These are phyloP conservation scores for Sicyos baderoa DNA, from an alignment of 306 rosid species.

Conservation along the genomic window DNA sequence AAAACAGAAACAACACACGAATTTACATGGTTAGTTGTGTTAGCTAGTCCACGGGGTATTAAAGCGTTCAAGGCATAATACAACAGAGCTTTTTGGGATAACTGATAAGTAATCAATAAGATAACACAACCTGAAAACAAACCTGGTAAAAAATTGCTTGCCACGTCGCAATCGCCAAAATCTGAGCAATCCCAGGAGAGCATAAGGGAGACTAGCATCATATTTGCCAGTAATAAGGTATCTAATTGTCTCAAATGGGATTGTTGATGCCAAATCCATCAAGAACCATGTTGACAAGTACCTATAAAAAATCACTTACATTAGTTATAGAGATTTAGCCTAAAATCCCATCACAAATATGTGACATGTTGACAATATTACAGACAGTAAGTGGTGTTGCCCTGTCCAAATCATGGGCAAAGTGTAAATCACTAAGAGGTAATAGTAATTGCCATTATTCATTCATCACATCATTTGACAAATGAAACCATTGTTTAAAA, in stretches of 20 bases:
- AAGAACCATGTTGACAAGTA: slow-evolving; percentile 81
- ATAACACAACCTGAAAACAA: not conserved
- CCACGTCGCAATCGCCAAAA: slow-evolving; percentile 78
- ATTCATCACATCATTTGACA: slow-evolving; percentile 11
- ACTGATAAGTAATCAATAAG: not conserved
- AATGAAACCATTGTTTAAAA: not conserved
- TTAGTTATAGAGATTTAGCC: not conserved
- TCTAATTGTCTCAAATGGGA: slow-evolving; percentile 56
- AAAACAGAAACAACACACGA: too few relatives aligned
- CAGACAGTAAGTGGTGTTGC: slow-evolving; percentile 13
- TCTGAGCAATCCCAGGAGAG: slow-evolving; percentile 64
- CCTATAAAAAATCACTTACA: slow-evolving; percentile 28
- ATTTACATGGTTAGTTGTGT: too few relatives aligned
- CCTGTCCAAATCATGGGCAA: slow-evolving; percentile 3
- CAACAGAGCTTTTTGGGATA: too few relatives aligned
- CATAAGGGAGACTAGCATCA: slow-evolving; percentile 38
- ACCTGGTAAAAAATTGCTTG: slow-evolving; percentile 84
- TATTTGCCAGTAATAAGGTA: slow-evolving; percentile 50
- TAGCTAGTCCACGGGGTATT: too few relatives aligned
- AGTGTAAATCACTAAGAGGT: not conserved
- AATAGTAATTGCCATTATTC: not conserved
- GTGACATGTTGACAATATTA: not conserved
- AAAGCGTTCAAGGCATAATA: too few relatives aligned
- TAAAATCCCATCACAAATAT: not conserved
- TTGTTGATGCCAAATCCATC: slow-evolving; percentile 84